Conservation (phyloP, 441 rosid species). For the Populus hybrid region DNA sequence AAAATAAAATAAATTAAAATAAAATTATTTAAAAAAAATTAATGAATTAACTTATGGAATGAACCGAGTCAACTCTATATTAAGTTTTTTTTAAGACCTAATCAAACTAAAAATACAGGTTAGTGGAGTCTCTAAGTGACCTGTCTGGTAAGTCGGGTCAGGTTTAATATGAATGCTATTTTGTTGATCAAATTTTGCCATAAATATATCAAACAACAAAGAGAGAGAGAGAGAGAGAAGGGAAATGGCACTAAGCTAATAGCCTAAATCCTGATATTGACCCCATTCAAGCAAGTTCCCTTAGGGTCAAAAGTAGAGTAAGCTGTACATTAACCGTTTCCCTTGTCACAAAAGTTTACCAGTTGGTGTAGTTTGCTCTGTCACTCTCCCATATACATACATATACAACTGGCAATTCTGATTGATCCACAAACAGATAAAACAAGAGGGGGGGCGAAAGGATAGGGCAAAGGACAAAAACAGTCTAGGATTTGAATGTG, state of each 20-base stretch:
- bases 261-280: background rate
- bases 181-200: too few relatives aligned
- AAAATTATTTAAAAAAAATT: too few relatives aligned
- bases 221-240: background rate
- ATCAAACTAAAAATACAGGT: too few relatives aligned
- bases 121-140: too few relatives aligned
- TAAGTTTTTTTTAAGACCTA: too few relatives aligned
- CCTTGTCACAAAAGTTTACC: constrained; percentile 21
- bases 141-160: too few relatives aligned
- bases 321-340: constrained; percentile 22
- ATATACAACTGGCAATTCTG: constrained; percentile 49
- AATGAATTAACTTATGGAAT: too few relatives aligned
- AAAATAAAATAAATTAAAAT: too few relatives aligned
- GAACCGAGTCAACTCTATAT: too few relatives aligned
- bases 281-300: background rate
- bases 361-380: constrained; percentile 1
- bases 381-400: constrained; percentile 9
- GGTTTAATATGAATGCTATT: too few relatives aligned
- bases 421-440: constrained; percentile 36
- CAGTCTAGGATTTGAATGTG: constrained; percentile 43
- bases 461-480: constrained; percentile 34
- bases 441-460: constrained; percentile 24
- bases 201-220: background rate
- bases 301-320: background rate
- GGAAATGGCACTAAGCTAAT: background rate